phyloP scores from a whole-genome alignment of 805 yeast genomes.

The Cyberlindnera maritima region DNA sequence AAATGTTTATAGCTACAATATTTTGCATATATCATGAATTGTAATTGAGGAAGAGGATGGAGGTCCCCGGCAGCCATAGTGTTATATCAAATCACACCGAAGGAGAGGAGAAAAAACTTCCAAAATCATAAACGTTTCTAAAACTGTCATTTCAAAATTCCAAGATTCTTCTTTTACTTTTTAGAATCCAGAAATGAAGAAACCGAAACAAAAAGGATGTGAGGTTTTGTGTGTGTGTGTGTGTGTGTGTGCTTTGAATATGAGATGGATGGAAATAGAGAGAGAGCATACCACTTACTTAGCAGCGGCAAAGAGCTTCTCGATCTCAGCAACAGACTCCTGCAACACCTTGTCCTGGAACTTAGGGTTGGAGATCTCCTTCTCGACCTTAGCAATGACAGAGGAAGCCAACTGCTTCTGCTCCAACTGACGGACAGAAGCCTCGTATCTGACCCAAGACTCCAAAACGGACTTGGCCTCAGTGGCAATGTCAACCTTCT shows the following conservation, averaged over 20 bases:
- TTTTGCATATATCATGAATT: constrained; percentile 7
- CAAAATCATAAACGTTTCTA: constrained; percentile 3
- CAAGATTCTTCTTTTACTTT: too few species aligned
- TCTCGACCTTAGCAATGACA: constrained; percentile 84
- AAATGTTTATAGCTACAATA: background rate
- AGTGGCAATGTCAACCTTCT: constrained; percentile 77
- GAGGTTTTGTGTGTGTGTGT: background rate
- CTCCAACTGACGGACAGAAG: constrained; percentile 92
- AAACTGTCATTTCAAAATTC: background rate
- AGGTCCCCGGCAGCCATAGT: background rate
- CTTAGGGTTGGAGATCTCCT: constrained; percentile 80
- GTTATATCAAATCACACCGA: constrained; percentile 8
- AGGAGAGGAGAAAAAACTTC: background rate
- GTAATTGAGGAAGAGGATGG: constrained; percentile 2
- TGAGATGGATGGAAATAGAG: too few species aligned
- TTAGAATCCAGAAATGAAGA: background rate
- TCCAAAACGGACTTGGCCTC: constrained; percentile 96
- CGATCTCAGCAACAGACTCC: constrained; percentile 91
- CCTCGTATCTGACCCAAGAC: constrained; percentile 98
- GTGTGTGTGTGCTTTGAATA: too few species aligned
- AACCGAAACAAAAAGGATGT: background rate
- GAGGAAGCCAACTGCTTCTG: constrained; percentile 87
- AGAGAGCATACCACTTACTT: too few species aligned
- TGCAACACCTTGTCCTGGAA: constrained; percentile 90
- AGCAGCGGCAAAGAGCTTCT: constrained; percentile 64